Conservation (phyloP, 768 basidiomycete genomes). For the Suillus subluteus region DNA sequence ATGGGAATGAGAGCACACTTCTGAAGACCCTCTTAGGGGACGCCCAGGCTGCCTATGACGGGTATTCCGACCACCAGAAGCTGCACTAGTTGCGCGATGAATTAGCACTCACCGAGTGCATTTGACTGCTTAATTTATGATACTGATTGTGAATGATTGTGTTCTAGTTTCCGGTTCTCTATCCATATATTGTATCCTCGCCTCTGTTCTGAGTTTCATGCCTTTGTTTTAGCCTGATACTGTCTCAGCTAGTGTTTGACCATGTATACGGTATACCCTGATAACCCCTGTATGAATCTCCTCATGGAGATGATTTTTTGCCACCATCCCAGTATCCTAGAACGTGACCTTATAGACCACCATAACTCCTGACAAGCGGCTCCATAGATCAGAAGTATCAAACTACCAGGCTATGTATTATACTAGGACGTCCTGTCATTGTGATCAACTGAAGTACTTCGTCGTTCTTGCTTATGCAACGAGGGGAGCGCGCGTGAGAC, state of each 20-base stretch:
- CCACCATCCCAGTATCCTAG: not conserved
- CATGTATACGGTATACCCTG: not conserved
- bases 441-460: not conserved
- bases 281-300: not conserved
- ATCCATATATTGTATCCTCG: not conserved
- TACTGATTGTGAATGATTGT: not conserved
- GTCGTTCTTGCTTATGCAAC: not conserved
- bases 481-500: not conserved
- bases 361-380: not conserved
- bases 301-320: not conserved
- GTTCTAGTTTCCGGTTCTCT: not conserved
- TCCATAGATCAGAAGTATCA: not conserved
- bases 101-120: not conserved
- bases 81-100: not conserved
- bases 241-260: not conserved
- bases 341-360: not conserved
- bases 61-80: conserved; percentile 16
- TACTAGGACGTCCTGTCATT: not conserved
- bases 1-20: conserved; percentile 20
- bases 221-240: not conserved
- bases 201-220: not conserved
- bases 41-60: conserved; percentile 30
- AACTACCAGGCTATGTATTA: not conserved
- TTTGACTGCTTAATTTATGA: not conserved
- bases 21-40: conserved; percentile 29